Evolutionary conservation across 2,329 filamentous ascomycete species (phyloP), one percentile per base, ranked within the genome.

Genomic region (Lachnellula willkommii): DNA sequence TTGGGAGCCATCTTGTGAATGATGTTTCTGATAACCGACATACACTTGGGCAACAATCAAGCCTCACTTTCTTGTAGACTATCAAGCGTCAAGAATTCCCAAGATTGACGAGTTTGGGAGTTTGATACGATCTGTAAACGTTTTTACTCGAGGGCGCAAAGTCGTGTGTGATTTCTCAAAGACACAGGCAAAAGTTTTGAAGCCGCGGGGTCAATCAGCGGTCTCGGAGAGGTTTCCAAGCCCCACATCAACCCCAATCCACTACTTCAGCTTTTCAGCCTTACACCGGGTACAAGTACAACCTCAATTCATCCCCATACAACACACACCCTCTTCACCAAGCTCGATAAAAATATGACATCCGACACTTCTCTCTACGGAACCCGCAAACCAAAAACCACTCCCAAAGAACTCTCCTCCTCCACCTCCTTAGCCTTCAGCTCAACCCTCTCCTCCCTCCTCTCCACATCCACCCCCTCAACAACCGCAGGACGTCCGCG

Each of bases 361-460:
- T 63, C 83, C 71, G 85, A 90, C 63, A 79, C 82, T 8, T 75
- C 84, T 60, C 81, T 96, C 14, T 96, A 96, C 72, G 90, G 90
- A 67, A 81, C 87, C 52, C 81, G 83, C 53, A 82, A 84, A 39
- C 76, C 81, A 11, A 93, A 91, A 71, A 85, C 84, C 42, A 69
- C 75, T 65, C 79, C 82, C 62, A 85, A 84, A 67, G 84, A 88
- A 66, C 82, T 89, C 55, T 83, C 84, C 17, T 82, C 91, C 17
- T 87, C 84, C 17, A 84, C 83, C 50, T 87, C 84, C 46, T 82
- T 96, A 53, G 85, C 90, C 69, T 97, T 99, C 75, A 85, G 88
- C n/a, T 89, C 90, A 11, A 89, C 94, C 62, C 83, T 97, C 60
- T 87, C 88, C 64, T 89, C 86, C 47, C 83, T 96, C 54, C 90